These are phyloP conservation scores for Kernera saxatilis DNA, from an alignment of 345 rosid genomes.

Conservation along the genomic window DNA sequence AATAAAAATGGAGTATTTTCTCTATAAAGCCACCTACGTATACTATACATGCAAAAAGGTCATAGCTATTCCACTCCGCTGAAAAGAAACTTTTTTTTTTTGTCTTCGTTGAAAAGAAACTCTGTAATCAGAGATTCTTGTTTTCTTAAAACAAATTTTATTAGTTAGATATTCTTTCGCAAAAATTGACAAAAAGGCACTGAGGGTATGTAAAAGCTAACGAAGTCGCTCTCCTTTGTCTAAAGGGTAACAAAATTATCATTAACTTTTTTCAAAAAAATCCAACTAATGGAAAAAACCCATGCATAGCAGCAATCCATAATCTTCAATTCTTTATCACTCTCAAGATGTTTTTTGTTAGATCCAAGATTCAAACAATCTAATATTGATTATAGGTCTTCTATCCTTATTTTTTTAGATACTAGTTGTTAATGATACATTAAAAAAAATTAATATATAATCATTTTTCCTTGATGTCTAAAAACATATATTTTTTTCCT, in stretches of 20 bases:
- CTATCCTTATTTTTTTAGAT: background rate
- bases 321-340: background rate
- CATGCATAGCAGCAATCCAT: background rate
- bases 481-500: background rate
- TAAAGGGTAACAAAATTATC: slow-evolving; percentile 13
- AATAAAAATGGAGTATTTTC: slow-evolving; percentile 7
- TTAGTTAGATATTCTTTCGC: slow-evolving; percentile 24
- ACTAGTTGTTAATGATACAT: background rate
- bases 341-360: background rate
- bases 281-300: background rate
- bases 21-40: slow-evolving; percentile 23
- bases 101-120: slow-evolving; percentile 12
- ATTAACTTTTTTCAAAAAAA: background rate
- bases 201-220: slow-evolving; percentile 22
- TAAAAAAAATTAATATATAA: background rate
- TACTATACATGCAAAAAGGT: slow-evolving; percentile 27
- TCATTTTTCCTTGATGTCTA: too few relatives aligned
- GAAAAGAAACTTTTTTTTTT: background rate
- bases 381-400: background rate
- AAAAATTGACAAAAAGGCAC: slow-evolving; percentile 27
- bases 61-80: slow-evolving; percentile 19
- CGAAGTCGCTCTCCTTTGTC: slow-evolving; percentile 20
- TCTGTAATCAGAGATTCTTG: slow-evolving; percentile 16
- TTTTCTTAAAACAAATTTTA: background rate
- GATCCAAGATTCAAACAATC: slow-evolving; percentile 1